These are phyloP conservation scores for Diaporthe helianthi DNA, from an alignment of 2,329 filamentous ascomycete species.

Conservation along the genomic window DNA sequence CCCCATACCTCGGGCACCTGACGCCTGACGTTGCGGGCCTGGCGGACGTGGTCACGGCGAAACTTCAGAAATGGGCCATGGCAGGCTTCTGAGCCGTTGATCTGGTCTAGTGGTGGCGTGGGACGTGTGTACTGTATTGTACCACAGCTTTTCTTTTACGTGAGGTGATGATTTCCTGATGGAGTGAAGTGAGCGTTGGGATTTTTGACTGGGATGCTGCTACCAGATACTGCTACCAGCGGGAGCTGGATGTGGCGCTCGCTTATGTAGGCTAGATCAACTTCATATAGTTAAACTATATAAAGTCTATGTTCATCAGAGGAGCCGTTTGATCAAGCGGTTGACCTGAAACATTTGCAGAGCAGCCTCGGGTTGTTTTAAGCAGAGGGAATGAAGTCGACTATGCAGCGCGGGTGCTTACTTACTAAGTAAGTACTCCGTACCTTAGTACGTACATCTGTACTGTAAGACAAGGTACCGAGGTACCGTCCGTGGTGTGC, in stretches of 20 bases:
- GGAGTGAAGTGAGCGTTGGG: neutral
- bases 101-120: neutral
- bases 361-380: neutral
- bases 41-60: slow-evolving; percentile 41
- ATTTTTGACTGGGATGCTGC: neutral
- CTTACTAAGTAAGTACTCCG: no score
- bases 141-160: neutral
- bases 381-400: neutral
- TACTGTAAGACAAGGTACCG: neutral
- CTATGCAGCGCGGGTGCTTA: neutral
- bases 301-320: no score
- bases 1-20: slow-evolving; percentile 40
- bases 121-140: neutral
- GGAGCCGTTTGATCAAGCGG: neutral
- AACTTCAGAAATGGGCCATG: slow-evolving; percentile 43
- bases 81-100: slow-evolving; percentile 26
- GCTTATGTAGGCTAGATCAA: neutral
- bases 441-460: neutral
- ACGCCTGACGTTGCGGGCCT: slow-evolving; percentile 42
- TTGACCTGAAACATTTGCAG: neutral
- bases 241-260: neutral
- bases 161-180: neutral
- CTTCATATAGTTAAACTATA: neutral
- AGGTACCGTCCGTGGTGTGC: neutral
- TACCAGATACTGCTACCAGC: no score